Percentiles rank a stretch among this genome's conserved stretches.
phyloP scores from a whole-genome alignment of 2,329 filamentous ascomycete genomes.

The Pseudogymnoascus sp. region DNA sequence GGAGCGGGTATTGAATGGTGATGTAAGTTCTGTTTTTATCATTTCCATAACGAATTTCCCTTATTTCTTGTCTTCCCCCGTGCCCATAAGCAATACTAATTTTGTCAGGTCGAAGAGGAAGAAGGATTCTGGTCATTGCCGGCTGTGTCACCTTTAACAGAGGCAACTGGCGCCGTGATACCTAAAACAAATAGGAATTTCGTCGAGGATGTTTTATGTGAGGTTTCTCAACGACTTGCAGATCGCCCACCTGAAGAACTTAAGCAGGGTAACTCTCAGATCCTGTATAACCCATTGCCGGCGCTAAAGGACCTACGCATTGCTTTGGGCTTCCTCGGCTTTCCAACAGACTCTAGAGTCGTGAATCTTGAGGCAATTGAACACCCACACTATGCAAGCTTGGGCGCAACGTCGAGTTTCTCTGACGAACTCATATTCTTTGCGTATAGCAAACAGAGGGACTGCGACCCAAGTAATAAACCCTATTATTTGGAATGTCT shows the following conservation, averaged over 20 bases:
- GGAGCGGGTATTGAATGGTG: slow-evolving; percentile 24
- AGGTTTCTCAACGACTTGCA: slow-evolving; percentile 37
- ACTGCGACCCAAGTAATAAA: slow-evolving; percentile 36
- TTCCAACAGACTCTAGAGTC: slow-evolving; percentile 21
- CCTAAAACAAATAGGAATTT: slow-evolving; percentile 25
- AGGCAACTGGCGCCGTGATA: background rate
- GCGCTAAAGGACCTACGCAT: slow-evolving; percentile 21
- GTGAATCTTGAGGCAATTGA: slow-evolving; percentile 30
- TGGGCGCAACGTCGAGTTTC: slow-evolving; percentile 56
- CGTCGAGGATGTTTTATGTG: slow-evolving; percentile 51
- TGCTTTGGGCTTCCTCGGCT: slow-evolving; percentile 23
- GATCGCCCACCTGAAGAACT: slow-evolving; percentile 17
- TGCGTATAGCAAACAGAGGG: slow-evolving; percentile 52
- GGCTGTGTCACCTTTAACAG: slow-evolving; percentile 10
- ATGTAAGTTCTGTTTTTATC: slow-evolving; percentile 28
- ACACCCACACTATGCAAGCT: slow-evolving; percentile 45
- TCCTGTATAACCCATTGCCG: slow-evolving; percentile 12
- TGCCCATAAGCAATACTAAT: background rate
- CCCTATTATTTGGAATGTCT: slow-evolving; percentile 59
- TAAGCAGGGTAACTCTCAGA: slow-evolving; percentile 5
- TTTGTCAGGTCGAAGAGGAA: slow-evolving; percentile 17
- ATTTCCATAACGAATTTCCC: background rate
- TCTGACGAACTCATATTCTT: slow-evolving; percentile 52
- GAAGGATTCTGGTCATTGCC: slow-evolving; percentile 27
- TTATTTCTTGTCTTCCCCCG: background rate